phyloP scores from a whole-genome alignment of 2,329 filamentous ascomycete species.

The Chrysoporthe deuterocubensis region DNA sequence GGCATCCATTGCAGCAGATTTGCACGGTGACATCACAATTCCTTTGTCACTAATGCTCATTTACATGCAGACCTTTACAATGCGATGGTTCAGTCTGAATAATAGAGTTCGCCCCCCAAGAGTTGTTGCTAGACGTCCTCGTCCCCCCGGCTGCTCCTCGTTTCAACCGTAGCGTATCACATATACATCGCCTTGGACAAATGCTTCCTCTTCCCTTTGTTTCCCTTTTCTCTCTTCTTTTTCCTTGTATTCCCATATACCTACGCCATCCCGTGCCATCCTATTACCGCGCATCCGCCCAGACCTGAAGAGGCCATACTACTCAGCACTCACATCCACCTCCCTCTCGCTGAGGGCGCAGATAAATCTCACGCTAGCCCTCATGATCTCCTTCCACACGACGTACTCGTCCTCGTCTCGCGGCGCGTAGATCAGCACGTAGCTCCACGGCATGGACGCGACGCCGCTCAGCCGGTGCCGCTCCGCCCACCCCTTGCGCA shows the following conservation, averaged over 20 bases:
- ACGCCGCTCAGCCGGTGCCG: constrained; percentile 42
- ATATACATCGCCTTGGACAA: too few species aligned
- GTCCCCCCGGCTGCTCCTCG: too few species aligned
- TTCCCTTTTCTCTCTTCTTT: neutral
- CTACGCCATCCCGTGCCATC: neutral
- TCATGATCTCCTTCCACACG: constrained; percentile 36
- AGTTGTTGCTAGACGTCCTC: too few species aligned
- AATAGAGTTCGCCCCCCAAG: too few species aligned
- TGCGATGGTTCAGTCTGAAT: too few species aligned
- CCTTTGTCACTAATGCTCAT: too few species aligned
- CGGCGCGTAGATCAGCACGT: constrained; percentile 47
- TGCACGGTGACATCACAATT: too few species aligned
- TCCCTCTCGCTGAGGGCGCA: constrained; percentile 19
- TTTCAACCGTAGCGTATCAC: too few species aligned
- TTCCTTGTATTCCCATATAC: neutral
- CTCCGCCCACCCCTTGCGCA: constrained; percentile 45
- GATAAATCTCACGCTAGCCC: constrained; percentile 29
- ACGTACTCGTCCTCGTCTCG: constrained; percentile 41
- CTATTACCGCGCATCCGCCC: neutral
- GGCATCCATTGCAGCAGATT: too few species aligned
- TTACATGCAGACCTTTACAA: too few species aligned
- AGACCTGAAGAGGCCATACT: too few species aligned
- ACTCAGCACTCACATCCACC: neutral
- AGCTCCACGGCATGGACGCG: constrained; percentile 39
- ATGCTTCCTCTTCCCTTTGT: neutral